These are phyloP conservation scores for Stagonosporopsis cucurbitacearum DNA, from an alignment of 2,329 filamentous ascomycete genomes.

Conservation along the genomic window DNA sequence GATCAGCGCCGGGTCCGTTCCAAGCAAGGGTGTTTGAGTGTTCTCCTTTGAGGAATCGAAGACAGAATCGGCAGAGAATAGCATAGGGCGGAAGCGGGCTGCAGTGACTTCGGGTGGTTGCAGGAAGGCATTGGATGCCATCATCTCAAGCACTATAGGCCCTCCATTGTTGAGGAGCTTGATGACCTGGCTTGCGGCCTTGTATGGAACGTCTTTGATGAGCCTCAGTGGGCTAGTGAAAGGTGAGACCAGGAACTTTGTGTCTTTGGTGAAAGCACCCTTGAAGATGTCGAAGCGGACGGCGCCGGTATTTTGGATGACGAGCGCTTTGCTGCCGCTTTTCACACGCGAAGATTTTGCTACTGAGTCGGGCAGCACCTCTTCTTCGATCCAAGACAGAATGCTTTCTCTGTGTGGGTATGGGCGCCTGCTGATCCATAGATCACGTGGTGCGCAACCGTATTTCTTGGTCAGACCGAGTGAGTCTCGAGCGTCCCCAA, in stretches of 20 bases:
- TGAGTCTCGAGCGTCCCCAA: constrained; percentile 70
- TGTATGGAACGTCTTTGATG: constrained; percentile 81
- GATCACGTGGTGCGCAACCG: constrained; percentile 81
- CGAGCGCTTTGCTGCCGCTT: constrained; percentile 68
- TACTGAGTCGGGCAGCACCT: constrained; percentile 74
- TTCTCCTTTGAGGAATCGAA: not conserved
- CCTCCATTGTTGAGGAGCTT: constrained; percentile 64
- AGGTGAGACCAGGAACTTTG: constrained; percentile 83
- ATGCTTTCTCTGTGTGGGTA: constrained; percentile 79
- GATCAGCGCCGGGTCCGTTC: constrained; percentile 50
- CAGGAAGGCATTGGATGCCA: constrained; percentile 45
- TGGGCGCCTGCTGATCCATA: constrained; percentile 81
- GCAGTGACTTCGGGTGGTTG: constrained; percentile 56
- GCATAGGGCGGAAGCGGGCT: constrained; percentile 23
- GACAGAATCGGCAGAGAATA: not conserved
- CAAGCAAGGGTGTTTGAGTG: constrained; percentile 19
- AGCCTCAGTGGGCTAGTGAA: constrained; percentile 82
- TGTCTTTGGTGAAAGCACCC: constrained; percentile 87
- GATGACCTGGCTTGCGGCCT: constrained; percentile 72
- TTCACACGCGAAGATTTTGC: constrained; percentile 48
- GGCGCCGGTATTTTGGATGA: constrained; percentile 86
- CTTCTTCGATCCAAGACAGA: constrained; percentile 77
- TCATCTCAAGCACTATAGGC: constrained; percentile 53
- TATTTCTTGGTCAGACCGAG: constrained; percentile 75
- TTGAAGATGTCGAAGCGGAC: constrained; percentile 96